Base-by-base conservation (phyloP, 495 filamentous ascomycete species). In the Penicillium manginii region DNA sequence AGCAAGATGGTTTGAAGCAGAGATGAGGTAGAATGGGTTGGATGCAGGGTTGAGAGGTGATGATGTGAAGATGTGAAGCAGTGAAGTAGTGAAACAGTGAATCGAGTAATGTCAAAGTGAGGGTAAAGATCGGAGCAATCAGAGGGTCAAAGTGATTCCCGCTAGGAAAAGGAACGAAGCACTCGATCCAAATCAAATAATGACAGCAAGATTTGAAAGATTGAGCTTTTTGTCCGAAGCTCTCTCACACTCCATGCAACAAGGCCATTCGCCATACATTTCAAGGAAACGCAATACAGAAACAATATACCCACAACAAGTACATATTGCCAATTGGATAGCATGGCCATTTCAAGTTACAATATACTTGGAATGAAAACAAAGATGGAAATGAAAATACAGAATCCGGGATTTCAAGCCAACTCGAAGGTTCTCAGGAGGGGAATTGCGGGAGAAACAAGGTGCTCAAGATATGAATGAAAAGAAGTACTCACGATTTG, bases 401-500 rank as follows among this genome's bases (percentile, higher is more conserved):
- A 11, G 15, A 29, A 47, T 0, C 22, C 6, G 19, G 11, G 15
- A 9, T 47, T 22, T 47, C 3, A 47, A 23, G 21, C 4, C 7
- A 11, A 47, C 10, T 5, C 11, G 45, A 29, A 14, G 21, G 21
- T 26, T 5, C 45, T 14, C 35, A 37, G 35, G 35, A 37, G 45
- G 45, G 15, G 7, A 47, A 47, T 47, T 12, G 45, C 21, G n/a
- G 22, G 21, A 29, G 29, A 12, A 23, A 50, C 29, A 39, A 37
- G 42, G 4, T 43, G 17, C n/a, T 43, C 40, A 43, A 7, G n/a
- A 17, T 9, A n/a, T 18, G 21, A 17, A 11, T 22, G 21, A 58
- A 26, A 21, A 26, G 39, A 47, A 26, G 50, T 15, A 81, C 90
- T 81, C 83, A 97, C 93, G 69, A 98, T 98, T 62, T 96, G 91